Percentiles rank a stretch among this genome's conserved stretches.
phyloP scores from a whole-genome alignment of 2,329 filamentous ascomycete species.

The Madurella fahalii region DNA sequence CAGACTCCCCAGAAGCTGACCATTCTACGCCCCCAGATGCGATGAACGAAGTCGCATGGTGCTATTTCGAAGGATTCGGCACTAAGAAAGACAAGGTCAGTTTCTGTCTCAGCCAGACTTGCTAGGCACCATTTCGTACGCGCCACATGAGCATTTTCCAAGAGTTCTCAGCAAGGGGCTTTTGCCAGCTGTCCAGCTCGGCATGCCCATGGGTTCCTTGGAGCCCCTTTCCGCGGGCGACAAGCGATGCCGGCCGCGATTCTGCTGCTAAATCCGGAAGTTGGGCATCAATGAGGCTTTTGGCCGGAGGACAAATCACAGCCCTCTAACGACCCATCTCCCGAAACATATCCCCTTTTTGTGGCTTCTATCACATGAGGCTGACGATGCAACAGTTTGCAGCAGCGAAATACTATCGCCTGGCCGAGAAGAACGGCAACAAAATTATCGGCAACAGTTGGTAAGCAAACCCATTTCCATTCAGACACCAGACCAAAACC shows the following conservation, averaged over 20 bases:
- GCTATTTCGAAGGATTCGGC: conserved; percentile 93
- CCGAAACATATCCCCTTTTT: conserved; percentile 6
- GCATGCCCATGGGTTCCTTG: neutral
- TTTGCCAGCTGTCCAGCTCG: conserved; percentile 9
- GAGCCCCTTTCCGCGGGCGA: neutral
- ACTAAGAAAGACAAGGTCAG: conserved; percentile 98
- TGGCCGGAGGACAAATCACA: conserved; percentile 29
- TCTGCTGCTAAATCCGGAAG: conserved; percentile 15
- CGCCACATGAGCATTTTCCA: conserved; percentile 1
- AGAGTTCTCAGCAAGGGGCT: neutral
- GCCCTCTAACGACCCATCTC: conserved; percentile 7
- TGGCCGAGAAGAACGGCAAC: conserved; percentile 82
- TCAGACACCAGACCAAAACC: neutral
- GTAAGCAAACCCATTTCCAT: conserved; percentile 50
- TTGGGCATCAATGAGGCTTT: conserved; percentile 41
- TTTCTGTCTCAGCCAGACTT: conserved; percentile 6
- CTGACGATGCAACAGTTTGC: conserved; percentile 59
- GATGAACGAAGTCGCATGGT: conserved; percentile 96
- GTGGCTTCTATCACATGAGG: conserved; percentile 40
- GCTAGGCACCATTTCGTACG: neutral
- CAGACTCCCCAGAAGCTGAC: conserved; percentile 27
- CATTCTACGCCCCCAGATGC: conserved; percentile 57
- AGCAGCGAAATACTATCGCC: conserved; percentile 85
- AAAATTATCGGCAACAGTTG: conserved; percentile 93
- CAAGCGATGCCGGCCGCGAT: neutral